Percentiles rank a stretch among this genome's conserved stretches.
Conservation (phyloP, 176 grass and related monocot genomes). For the Triticum monococcum region DNA sequence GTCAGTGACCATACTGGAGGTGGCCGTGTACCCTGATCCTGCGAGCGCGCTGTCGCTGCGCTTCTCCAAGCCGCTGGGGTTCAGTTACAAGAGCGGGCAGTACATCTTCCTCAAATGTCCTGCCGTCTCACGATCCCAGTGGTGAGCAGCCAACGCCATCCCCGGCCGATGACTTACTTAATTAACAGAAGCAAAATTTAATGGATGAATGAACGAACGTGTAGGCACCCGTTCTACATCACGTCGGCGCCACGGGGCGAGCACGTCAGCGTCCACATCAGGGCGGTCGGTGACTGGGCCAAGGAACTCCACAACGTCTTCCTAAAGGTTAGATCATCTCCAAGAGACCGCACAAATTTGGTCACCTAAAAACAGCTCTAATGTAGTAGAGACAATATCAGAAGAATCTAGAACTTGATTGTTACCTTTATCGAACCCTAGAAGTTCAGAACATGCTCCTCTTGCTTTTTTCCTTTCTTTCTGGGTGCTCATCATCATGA, state of each 20-base stretch:
- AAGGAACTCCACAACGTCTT: not conserved
- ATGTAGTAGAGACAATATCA: too few species aligned
- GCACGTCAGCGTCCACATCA: not conserved
- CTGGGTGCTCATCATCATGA: too few species aligned
- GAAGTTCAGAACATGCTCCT: too few species aligned
- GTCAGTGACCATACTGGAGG: too few species aligned
- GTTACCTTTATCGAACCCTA: too few species aligned
- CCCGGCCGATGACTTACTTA: too few species aligned
- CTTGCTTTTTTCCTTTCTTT: too few species aligned
- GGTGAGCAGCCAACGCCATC: not conserved
- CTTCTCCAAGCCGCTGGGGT: slow-evolving; percentile 67
- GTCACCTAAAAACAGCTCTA: too few species aligned
- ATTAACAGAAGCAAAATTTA: too few species aligned
- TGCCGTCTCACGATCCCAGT: not conserved
- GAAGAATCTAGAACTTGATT: too few species aligned
- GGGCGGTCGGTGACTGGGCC: not conserved
- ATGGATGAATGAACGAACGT: too few species aligned
- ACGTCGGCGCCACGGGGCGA: not conserved
- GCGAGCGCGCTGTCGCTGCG: not conserved
- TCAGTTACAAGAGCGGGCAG: slow-evolving; percentile 71
- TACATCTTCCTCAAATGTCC: slow-evolving; percentile 52
- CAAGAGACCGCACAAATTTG: too few species aligned
- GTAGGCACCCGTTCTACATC: not conserved
- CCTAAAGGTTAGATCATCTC: not conserved
- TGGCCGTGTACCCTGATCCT: not conserved